Evolutionary conservation across 2,329 filamentous ascomycete genomes (phyloP).

Genomic region (Sarocladium oryzae): DNA sequence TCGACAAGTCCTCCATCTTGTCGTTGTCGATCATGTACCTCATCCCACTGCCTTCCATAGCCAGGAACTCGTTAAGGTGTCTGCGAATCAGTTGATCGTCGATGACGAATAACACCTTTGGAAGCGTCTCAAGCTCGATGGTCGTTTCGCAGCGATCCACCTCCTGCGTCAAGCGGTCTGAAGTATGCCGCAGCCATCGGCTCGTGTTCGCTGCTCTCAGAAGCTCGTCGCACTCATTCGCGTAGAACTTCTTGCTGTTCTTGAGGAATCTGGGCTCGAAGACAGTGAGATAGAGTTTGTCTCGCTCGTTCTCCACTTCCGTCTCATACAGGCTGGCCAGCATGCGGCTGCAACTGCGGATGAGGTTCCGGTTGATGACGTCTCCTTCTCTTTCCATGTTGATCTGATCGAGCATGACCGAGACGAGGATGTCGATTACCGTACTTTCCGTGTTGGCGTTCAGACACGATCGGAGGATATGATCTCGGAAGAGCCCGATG

Average conservation of each 20-base stretch:
- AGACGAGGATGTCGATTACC: constrained; percentile 71
- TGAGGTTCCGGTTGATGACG: constrained; percentile 73
- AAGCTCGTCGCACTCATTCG: constrained; percentile 64
- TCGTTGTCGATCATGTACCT: constrained; percentile 90
- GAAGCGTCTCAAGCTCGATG: constrained; percentile 63
- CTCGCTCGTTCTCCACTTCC: constrained; percentile 66
- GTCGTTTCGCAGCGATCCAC: constrained; percentile 76
- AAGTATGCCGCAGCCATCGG: constrained; percentile 72
- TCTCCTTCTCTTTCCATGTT: constrained; percentile 89
- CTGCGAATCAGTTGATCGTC: constrained; percentile 73
- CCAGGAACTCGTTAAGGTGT: constrained; percentile 75
- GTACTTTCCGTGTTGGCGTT: constrained; percentile 36
- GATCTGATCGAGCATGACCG: constrained; percentile 83
- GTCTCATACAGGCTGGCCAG: constrained; percentile 82
- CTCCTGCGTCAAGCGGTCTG: constrained; percentile 72
- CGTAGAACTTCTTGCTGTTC: constrained; percentile 68
- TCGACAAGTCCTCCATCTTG: constrained; percentile 67
- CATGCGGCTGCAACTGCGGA: constrained; percentile 84
- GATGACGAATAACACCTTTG: constrained; percentile 69
- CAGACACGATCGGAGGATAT: constrained; percentile 63
- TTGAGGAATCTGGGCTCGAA: constrained; percentile 77
- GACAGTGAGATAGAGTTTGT: constrained; percentile 74
- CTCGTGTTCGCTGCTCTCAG: constrained; percentile 74
- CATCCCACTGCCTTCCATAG: constrained; percentile 78
- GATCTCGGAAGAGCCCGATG: constrained; percentile 82